Conservation (phyloP, 805 yeast genomes). For the Teunomyces panamensis region DNA sequence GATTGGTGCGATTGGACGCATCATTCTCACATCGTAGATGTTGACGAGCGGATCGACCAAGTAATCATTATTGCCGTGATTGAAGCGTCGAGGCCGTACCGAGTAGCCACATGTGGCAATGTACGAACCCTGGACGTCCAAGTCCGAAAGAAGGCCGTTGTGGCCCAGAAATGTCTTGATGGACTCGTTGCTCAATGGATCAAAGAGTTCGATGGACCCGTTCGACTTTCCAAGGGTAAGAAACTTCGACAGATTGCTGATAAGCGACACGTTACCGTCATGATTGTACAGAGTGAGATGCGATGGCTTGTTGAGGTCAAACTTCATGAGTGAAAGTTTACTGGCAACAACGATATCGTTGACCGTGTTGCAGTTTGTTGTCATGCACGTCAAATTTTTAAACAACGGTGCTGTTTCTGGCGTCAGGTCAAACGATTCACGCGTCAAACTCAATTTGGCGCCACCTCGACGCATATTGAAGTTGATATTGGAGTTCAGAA, state of each 20-base stretch:
- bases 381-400: constrained; percentile 28
- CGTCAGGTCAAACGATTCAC: constrained; percentile 10
- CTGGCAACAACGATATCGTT: constrained; percentile 32
- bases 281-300: constrained; percentile 31
- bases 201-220: constrained; percentile 65
- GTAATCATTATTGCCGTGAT: constrained; percentile 17
- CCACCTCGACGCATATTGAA: constrained; percentile 37
- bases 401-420: constrained; percentile 13
- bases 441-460: constrained; percentile 15
- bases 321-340: constrained; percentile 22
- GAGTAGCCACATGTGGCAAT: constrained; percentile 82
- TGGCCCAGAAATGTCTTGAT: constrained; percentile 58
- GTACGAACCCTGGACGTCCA: constrained; percentile 63
- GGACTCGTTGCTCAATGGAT: constrained; percentile 46
- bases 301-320: constrained; percentile 33
- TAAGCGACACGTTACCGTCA: constrained; percentile 41
- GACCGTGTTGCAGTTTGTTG: constrained; percentile 27
- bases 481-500: constrained; percentile 29
- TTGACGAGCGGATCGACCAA: constrained; percentile 75
- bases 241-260: constrained; percentile 47
- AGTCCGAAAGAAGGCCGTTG: constrained; percentile 57
- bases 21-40: constrained; percentile 72
- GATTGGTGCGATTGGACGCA: constrained; percentile 72
- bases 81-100: constrained; percentile 52
- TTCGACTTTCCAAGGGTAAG: constrained; percentile 56